Conservation (phyloP, 228 moss, liverwort and hornwort genomes). For the Sphagnum fallax region DNA sequence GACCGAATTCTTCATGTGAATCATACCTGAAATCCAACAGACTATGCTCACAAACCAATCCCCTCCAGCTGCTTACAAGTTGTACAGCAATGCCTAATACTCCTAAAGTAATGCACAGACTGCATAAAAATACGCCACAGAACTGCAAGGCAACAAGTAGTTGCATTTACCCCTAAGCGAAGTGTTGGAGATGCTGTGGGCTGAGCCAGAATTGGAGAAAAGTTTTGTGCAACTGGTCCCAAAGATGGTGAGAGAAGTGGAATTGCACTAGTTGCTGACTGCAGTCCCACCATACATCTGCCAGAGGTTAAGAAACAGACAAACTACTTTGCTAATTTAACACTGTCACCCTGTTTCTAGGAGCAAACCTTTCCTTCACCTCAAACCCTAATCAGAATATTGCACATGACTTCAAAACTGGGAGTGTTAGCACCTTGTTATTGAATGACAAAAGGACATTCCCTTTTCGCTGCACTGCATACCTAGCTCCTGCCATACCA, state of each 20-base stretch:
- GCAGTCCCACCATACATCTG: not conserved
- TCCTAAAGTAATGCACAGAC: no score
- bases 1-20: no score
- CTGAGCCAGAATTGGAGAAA: slow-evolving; percentile 61
- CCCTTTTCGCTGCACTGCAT: slow-evolving; percentile 74
- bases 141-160: no score
- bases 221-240: slow-evolving; percentile 73
- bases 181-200: slow-evolving; percentile 70
- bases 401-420: not conserved
- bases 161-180: slow-evolving; percentile 29
- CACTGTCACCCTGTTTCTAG: no score
- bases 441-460: slow-evolving; percentile 80
- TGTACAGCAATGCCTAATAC: no score
- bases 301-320: not conserved
- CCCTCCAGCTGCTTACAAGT: no score
- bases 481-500: slow-evolving; percentile 62
- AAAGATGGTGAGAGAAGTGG: slow-evolving; percentile 75
- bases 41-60: no score
- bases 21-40: no score
- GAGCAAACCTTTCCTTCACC: no score
- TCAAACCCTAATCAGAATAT: no score
- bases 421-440: slow-evolving; percentile 54
- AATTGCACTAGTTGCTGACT: slow-evolving; percentile 77
- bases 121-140: no score
- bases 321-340: no score